Evolutionary conservation across 192 early-diverging fungal genomes (phyloP).

Genomic region (Martensiomyces pterosporus): DNA sequence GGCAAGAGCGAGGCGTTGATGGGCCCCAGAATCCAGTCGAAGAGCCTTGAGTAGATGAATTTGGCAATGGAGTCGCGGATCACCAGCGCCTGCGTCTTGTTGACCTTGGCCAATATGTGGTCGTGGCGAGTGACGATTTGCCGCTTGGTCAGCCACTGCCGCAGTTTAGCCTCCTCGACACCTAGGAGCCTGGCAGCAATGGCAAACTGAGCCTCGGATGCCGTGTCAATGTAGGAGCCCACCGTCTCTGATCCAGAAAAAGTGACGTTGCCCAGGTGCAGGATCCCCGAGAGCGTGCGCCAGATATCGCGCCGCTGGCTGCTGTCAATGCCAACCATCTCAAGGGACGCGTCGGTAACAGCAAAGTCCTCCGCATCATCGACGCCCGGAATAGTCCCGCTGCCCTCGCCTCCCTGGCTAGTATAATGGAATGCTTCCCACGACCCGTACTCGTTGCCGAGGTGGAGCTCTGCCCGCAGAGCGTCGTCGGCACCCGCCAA

Average conservation of each 20-base stretch:
- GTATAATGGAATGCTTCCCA: conserved; percentile 49
- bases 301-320: conserved; percentile 76
- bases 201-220: conserved; percentile 64
- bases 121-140: conserved; percentile 78
- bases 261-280: conserved; percentile 85
- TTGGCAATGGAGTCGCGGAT: conserved; percentile 72
- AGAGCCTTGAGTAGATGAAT: conserved; percentile 75
- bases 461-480: conserved; percentile 67
- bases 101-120: conserved; percentile 71
- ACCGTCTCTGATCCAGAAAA: conserved; percentile 57
- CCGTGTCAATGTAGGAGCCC: conserved; percentile 62
- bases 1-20: conserved; percentile 69
- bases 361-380: conserved; percentile 62
- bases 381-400: conserved; percentile 44
- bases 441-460: conserved; percentile 65
- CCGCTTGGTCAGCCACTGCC: conserved; percentile 80
- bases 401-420: conserved; percentile 47
- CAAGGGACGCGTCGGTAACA: conserved; percentile 73
- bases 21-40: conserved; percentile 78
- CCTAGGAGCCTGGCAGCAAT: conserved; percentile 79
- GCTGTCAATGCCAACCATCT: conserved; percentile 77
- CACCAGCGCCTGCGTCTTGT: conserved; percentile 63
- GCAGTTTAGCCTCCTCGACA: conserved; percentile 65
- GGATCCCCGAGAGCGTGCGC: conserved; percentile 78
- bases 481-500: conserved; percentile 70